Evolutionary conservation across 2,329 filamentous ascomycete species (phyloP), one percentile per base, ranked within the genome.

Genomic region (Colletotrichum filicis): DNA sequence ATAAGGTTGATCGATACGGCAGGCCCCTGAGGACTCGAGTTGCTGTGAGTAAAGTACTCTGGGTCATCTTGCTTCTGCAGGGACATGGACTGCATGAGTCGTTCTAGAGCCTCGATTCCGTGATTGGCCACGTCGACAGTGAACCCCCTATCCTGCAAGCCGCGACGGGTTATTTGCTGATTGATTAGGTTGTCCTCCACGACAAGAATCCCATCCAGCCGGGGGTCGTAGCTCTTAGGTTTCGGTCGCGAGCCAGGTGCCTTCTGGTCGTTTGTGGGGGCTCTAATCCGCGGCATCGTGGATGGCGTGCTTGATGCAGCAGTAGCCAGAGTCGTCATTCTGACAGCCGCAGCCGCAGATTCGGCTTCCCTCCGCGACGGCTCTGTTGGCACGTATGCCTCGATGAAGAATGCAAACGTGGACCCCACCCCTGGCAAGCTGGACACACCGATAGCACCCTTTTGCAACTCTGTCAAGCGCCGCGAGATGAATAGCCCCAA

Each of bases 401-500:
- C 90, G 71, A 95, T 89, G 79, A 93, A 95, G 79, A 95, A 95
- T 0, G 91, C 91, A 81, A 95, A 95, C 0, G 90, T 94, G 74
- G 91, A 93, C 1, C 93, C 93, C n/a, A 90, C 87, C 1, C 92
- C 92, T 2, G 89, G 86, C 74, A 90, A 85, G n/a, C 91, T 93
- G 1, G 89, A 86, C 6, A 96, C 92, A 2, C 93, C 94, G 59
- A 97, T 95, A 73, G 94, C 91, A 4, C 94, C 94, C 24, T 93
- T 93, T 79, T 95, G 93, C 12, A 96, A 84, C 79, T 96, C 94
- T 0, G 93, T 94, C n/a, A 97, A 86, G 67, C 94, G 90, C 28
- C 93, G 88, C 49, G 92, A 94, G 75, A 96, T 95, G 80, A 95
- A 96, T 0, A 96, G 85, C 0, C 94, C 94, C 1, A 97, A 86